Conservation (phyloP, 306 rosid genomes). For the Sphenostylis stenocarpa region DNA sequence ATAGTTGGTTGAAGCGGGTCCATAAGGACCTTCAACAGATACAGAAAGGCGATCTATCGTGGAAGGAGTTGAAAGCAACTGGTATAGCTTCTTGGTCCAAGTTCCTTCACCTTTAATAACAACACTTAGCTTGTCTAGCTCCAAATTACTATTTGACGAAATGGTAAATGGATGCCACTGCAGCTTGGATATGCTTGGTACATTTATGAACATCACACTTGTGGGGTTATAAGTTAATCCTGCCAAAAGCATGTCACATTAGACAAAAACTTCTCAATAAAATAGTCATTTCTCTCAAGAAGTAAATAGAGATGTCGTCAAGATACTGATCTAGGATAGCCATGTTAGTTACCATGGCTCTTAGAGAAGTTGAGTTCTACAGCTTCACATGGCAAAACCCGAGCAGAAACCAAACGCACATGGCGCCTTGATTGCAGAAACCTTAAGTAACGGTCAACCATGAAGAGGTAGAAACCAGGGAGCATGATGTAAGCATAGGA, state of each 20-base stretch:
- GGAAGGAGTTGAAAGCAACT: constrained; percentile 56
- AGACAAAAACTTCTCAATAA: not conserved
- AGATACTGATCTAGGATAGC: not conserved
- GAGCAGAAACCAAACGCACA: constrained; percentile 54
- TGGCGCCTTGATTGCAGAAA: constrained; percentile 57
- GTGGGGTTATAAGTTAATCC: constrained; percentile 71
- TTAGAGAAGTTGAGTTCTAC: constrained; percentile 82
- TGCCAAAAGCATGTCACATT: constrained; percentile 14
- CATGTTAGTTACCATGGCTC: constrained; percentile 43
- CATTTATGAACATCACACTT: constrained; percentile 68
- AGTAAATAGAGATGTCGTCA: not conserved
- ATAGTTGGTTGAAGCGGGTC: constrained; percentile 58
- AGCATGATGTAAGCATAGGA: constrained; percentile 51
- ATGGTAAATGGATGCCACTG: constrained; percentile 95
- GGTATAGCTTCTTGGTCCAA: constrained; percentile 69
- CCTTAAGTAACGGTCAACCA: constrained; percentile 72
- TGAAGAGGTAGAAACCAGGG: constrained; percentile 80
- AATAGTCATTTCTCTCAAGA: constrained; percentile 7
- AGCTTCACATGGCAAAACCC: constrained; percentile 59
- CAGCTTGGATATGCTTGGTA: constrained; percentile 75
- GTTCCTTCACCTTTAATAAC: constrained; percentile 69
- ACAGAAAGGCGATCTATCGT: constrained; percentile 43
- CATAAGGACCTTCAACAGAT: constrained; percentile 85
- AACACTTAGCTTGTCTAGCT: constrained; percentile 58
- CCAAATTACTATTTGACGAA: constrained; percentile 68